Base-by-base conservation (phyloP, 306 rosid species). In the Pachyrhizus erosus region DNA sequence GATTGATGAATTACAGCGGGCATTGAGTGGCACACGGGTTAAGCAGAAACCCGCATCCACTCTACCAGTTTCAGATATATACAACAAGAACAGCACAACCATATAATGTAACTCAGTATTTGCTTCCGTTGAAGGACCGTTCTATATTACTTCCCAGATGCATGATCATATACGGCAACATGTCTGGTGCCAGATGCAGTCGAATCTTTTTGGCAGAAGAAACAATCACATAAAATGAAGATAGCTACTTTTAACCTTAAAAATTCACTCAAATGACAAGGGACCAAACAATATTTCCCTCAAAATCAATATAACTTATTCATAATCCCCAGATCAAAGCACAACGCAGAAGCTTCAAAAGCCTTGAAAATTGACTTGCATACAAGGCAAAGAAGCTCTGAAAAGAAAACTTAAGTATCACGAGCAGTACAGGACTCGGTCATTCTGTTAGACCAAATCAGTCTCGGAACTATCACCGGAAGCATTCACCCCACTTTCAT, bases 381-480 rank as follows among this genome's bases (percentile, higher is more conserved):
- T 11, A 84, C 72, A 83, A 84, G 79, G 84, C 77, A 34, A 51
- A 39, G 78, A 64, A 68, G 45, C 58, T 46, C 57, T 73, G 68
- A 64, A 64, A 40, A 78, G 80, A 69, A 82, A 72, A 49, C 65
- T 66, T 2, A 20, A 65, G 69, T 57, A 67, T 83, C 80, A 74
- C n/a, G 49, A 74, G 85, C 52, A 34, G 77, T 80, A 79, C 73
- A 49, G 42, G 87, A 86, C 82, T 74, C 69, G 26, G 66, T 68
- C 57, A 67, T 75, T 78, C 77, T 78, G 62, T 78, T 70, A 78
- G 6, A 54, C 75, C 20, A 77, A 67, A 82, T 75, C 88, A 29
- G 60, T 82, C 73, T 77, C 43, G 68, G 86, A 86, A 77, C 86
- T 52, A 83, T 73, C 89, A 82, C 82, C 75, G 12, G 82, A 83